These are phyloP conservation scores for Botrytis aclada DNA, from an alignment of 2,329 filamentous ascomycete genomes.

Conservation along the genomic window DNA sequence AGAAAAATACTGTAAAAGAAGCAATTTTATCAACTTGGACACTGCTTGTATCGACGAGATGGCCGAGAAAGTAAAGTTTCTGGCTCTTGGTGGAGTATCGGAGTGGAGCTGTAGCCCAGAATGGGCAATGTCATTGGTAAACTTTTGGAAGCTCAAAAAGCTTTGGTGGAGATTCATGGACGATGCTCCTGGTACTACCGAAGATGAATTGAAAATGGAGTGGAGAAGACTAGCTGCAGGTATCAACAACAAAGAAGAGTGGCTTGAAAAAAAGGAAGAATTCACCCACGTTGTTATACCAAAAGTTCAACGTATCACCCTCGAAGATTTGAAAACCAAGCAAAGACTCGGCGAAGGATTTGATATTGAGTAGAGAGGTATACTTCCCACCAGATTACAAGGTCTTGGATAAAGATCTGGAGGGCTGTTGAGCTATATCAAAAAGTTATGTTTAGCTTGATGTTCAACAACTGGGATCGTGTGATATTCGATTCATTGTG, in stretches of 20 bases:
- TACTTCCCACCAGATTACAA: not conserved
- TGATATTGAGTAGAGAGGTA: not conserved
- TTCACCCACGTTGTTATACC: not conserved
- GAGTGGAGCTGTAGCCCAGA: not conserved
- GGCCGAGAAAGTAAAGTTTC: not conserved
- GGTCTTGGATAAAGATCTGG: not conserved
- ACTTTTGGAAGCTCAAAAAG: slow-evolving; percentile 7
- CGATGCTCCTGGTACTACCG: not conserved
- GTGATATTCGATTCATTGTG: not conserved
- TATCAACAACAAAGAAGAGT: not conserved
- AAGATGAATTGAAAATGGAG: not conserved
- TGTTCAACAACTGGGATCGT: not conserved
- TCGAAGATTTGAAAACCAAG: not conserved
- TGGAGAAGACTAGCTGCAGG: not conserved
- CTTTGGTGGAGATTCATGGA: not conserved
- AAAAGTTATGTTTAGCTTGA: not conserved
- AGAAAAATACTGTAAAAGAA: not conserved
- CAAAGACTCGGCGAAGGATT: not conserved
- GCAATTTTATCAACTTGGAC: not conserved
- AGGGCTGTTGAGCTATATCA: not conserved
- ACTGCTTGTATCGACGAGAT: not conserved
- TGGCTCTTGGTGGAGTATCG: not conserved
- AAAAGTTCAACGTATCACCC: not conserved
- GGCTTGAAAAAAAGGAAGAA: not conserved
- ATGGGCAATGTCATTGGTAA: not conserved